A percentile compares a stretch with the other conserved stretches of the same genome.
Evolutionary conservation across 305 asterid species (phyloP).

Genomic region (Fraxinus paxiana): DNA sequence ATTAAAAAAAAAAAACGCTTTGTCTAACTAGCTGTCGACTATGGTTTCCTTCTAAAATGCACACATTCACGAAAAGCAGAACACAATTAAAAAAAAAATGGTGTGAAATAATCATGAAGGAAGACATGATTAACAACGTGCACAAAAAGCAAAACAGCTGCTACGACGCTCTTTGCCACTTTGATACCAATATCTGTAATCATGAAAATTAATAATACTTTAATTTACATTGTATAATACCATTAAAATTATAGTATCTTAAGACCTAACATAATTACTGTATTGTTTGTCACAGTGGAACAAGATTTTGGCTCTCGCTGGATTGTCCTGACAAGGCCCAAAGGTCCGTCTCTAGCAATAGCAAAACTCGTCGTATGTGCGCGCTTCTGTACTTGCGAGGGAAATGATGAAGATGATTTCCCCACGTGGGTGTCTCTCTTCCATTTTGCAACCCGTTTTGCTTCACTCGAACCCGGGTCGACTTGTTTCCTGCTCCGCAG

Average conservation of each 20-base stretch:
- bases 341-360: background rate
- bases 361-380: background rate
- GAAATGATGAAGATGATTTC: constrained; percentile 36
- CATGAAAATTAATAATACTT: background rate
- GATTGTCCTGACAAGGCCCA: constrained; percentile 1
- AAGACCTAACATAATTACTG: background rate
- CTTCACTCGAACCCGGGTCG: constrained; percentile 31
- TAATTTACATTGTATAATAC: background rate
- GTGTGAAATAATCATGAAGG: background rate
- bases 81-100: background rate
- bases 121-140: background rate
- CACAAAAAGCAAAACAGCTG: background rate
- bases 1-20: background rate
- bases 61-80: background rate
- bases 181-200: background rate
- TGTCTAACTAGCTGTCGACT: background rate
- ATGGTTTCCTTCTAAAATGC: background rate
- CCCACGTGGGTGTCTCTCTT: constrained; percentile 40
- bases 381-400: background rate
- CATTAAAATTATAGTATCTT: background rate
- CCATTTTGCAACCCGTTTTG: constrained; percentile 33
- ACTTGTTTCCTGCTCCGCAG: constrained; percentile 34
- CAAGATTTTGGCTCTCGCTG: background rate
- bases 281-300: background rate
- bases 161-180: background rate